phyloP scores from a whole-genome alignment of 768 basidiomycete species.

The Boletus sensibilis region DNA sequence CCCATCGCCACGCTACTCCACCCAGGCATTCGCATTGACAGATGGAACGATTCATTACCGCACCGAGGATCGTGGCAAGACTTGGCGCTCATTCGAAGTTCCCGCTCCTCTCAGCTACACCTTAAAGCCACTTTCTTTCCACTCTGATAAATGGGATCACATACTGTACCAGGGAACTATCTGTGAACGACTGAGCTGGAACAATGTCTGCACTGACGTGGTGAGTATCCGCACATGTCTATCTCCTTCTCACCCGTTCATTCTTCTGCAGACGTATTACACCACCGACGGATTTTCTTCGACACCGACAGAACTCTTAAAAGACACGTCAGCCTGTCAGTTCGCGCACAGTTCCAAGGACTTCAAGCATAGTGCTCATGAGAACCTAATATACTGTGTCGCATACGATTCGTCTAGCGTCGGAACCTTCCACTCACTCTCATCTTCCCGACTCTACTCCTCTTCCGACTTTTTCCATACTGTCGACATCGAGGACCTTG shows the following conservation, averaged over 20 bases:
- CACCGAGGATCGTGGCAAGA: constrained; percentile 82
- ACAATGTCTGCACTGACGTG: constrained; percentile 66
- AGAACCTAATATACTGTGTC: constrained; percentile 84
- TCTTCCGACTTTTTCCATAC: constrained; percentile 80
- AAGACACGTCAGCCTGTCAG: constrained; percentile 74
- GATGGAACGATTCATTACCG: constrained; percentile 76
- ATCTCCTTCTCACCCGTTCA: constrained; percentile 3
- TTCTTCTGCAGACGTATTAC: constrained; percentile 69
- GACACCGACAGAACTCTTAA: constrained; percentile 54
- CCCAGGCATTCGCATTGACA: constrained; percentile 85
- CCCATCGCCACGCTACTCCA: not conserved
- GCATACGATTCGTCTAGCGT: constrained; percentile 67
- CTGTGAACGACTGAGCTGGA: constrained; percentile 59
- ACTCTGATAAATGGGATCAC: constrained; percentile 75
- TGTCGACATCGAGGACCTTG: constrained; percentile 75
- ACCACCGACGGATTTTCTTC: constrained; percentile 81
- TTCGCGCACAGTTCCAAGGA: constrained; percentile 87
- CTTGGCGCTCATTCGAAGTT: constrained; percentile 81
- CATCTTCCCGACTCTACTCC: constrained; percentile 72
- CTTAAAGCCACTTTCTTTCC: constrained; percentile 76
- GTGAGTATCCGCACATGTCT: constrained; percentile 34
- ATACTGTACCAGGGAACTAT: constrained; percentile 76
- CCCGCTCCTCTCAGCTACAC: constrained; percentile 49
- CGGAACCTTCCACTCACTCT: constrained; percentile 43
- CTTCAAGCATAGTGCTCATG: constrained; percentile 74